Evolutionary conservation across 768 basidiomycete genomes (phyloP).

Genomic region (Russula virescens): DNA sequence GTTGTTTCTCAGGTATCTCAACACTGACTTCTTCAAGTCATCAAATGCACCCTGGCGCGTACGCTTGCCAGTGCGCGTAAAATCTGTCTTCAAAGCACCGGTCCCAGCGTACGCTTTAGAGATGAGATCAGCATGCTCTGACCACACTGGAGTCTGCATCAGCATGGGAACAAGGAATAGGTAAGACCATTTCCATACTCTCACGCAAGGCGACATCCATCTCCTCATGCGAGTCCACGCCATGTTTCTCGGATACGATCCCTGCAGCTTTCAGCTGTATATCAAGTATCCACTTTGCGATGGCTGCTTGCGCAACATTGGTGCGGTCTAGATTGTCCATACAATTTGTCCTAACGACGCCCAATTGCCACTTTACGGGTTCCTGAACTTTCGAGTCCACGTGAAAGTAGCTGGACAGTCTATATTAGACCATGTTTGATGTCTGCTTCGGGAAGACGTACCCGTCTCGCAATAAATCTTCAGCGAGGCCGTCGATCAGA

Average conservation of each 20-base stretch:
- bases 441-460: slow-evolving; percentile 30
- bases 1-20: slow-evolving; percentile 93
- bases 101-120: slow-evolving; percentile 91
- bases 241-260: slow-evolving; percentile 61
- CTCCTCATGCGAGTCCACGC: slow-evolving; percentile 75
- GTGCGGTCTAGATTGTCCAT: slow-evolving; percentile 98
- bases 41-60: slow-evolving; percentile 74
- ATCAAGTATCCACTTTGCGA: slow-evolving; percentile 82
- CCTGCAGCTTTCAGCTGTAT: slow-evolving; percentile 69
- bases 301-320: slow-evolving; percentile 89
- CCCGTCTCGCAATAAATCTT: slow-evolving; percentile 67
- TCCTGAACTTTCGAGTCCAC: slow-evolving; percentile 43
- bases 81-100: slow-evolving; percentile 94
- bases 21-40: slow-evolving; percentile 78
- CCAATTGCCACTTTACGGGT: slow-evolving; percentile 58
- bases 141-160: slow-evolving; percentile 70
- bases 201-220: slow-evolving; percentile 83
- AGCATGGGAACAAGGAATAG: slow-evolving; percentile 5
- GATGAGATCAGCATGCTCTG: slow-evolving; percentile 91
- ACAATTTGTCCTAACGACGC: slow-evolving; percentile 89
- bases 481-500: slow-evolving; percentile 69
- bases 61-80: slow-evolving; percentile 88
- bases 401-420: slow-evolving; percentile 64
- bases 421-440: neutral
- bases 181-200: slow-evolving; percentile 45